These are phyloP conservation scores for Fusarium veterinarium DNA, from an alignment of 2,329 filamentous ascomycete genomes.

Conservation along the genomic window DNA sequence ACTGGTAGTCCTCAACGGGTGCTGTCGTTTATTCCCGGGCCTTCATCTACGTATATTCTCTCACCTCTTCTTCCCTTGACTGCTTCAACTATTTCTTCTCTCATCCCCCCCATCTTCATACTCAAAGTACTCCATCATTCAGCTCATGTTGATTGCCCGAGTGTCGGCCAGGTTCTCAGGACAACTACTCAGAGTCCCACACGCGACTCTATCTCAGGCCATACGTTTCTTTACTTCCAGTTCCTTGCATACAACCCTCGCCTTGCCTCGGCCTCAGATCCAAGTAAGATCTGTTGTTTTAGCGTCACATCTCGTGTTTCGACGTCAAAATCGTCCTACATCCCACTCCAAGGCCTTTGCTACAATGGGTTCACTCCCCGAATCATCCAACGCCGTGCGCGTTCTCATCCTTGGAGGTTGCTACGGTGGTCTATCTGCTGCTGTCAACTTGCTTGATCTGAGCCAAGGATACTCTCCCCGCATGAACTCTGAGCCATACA, in stretches of 20 bases:
- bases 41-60: background rate
- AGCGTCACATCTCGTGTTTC: slow-evolving; percentile 1
- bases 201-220: slow-evolving; percentile 9
- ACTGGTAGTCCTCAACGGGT: slow-evolving; percentile 10
- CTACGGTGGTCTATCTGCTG: slow-evolving; percentile 76
- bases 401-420: slow-evolving; percentile 77
- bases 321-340: slow-evolving; percentile 13
- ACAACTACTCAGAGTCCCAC: slow-evolving; percentile 16
- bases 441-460: slow-evolving; percentile 75
- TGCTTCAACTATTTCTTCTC: slow-evolving; percentile 6
- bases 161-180: slow-evolving; percentile 27
- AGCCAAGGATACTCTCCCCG: slow-evolving; percentile 67
- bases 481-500: slow-evolving; percentile 51
- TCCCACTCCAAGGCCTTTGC: slow-evolving; percentile 20
- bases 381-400: slow-evolving; percentile 55
- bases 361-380: slow-evolving; percentile 49
- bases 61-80: background rate
- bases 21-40: slow-evolving; percentile 16
- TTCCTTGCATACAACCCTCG: slow-evolving; percentile 5
- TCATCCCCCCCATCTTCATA: background rate
- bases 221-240: slow-evolving; percentile 11
- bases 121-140: background rate
- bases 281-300: slow-evolving; percentile 2
- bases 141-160: slow-evolving; percentile 39
- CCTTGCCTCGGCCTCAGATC: slow-evolving; percentile 11